Evolutionary conservation across 192 early-diverging fungal genomes (phyloP), one percentile per base, ranked within the genome.

Genomic region (Umbelopsis isabellina): DNA sequence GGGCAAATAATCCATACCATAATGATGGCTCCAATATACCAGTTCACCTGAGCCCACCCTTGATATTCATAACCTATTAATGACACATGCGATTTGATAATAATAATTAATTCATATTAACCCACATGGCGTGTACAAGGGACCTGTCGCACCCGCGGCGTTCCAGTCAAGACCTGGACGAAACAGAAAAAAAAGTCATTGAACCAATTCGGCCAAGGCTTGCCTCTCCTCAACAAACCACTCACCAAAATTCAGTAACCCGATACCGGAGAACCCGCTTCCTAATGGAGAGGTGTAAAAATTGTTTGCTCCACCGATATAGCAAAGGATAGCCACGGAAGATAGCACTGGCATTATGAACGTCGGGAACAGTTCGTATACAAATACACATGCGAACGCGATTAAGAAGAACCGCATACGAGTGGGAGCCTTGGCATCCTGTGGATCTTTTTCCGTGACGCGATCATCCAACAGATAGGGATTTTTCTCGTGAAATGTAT

Each of bases 21-120:
- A n/a, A 44, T 27, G 20, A 89, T 85, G 49, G 87, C 82, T 7
- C 89, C 88, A 15, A 82, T 83, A 72, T 91, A 86, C 49, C 90
- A 81, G 67, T 91, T 92, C 69, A 86, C 83, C 15, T 86, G 83
- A 41, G 87, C 83, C 75, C 85, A 88, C 55, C 55, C 55, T 30
- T 61, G 30, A 35, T 8, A 37, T 41, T 41, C 37, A 41, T 6
- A 41, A 41, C 37, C 5, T 41, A 5, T 41, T 41, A 41, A 5
- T 41, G 37, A 41, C 37, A 41, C 37, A 41, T 6, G 37, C 37
- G 7, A 10, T 2, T 41, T 10, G 6, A 41, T 41, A 41, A 41
- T 41, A 41, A 41, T 41, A 1, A 41, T 41, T 41, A 2, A 1
- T 6, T 41, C 37, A 41, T 25, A 13, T 11, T 35, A 18, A 61